Evolutionary conservation across 768 basidiomycete genomes (phyloP).

Genomic region (Suillus tomentosus): DNA sequence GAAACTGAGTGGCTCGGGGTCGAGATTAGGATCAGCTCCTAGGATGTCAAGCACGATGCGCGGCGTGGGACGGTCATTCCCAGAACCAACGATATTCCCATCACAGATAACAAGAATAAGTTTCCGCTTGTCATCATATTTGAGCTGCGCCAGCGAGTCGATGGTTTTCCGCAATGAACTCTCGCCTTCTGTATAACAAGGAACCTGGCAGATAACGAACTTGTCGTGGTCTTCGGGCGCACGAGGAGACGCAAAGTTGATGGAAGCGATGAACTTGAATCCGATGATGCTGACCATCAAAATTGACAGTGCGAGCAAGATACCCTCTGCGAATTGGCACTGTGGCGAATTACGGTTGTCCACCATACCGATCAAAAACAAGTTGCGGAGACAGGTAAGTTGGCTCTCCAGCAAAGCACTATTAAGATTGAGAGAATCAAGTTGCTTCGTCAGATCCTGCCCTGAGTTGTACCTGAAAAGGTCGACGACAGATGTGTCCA

Average conservation of each 20-base stretch:
- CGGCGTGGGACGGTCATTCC: conserved; percentile 95
- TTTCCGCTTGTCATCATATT: conserved; percentile 98
- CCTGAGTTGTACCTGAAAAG: conserved; percentile 80
- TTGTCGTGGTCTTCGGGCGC: conserved; percentile 96
- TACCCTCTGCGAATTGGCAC: conserved; percentile 89
- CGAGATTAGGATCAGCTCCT: conserved; percentile 88
- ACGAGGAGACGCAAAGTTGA: conserved; percentile 77
- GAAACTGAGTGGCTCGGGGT: conserved; percentile 95
- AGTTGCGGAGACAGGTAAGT: conserved; percentile 86
- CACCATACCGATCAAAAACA: conserved; percentile 89
- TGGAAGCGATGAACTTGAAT: conserved; percentile 92
- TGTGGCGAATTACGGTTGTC: conserved; percentile 92
- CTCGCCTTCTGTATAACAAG: conserved; percentile 98
- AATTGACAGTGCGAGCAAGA: conserved; percentile 84
- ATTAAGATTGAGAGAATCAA: conserved; percentile 66
- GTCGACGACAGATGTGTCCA: conserved; percentile 66
- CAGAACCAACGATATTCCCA: conserved; percentile 96
- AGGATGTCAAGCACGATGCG: conserved; percentile 96
- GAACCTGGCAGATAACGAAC: conserved; percentile 96
- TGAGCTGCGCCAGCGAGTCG: conserved; percentile 90
- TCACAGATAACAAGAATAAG: conserved; percentile 92
- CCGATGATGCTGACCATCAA: conserved; percentile 95
- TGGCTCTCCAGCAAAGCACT: conserved; percentile 64
- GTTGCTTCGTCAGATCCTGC: conserved; percentile 74
- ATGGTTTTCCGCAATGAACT: conserved; percentile 83